Evolutionary conservation across 2,329 filamentous ascomycete genomes (phyloP).

Genomic region (Nigrograna mackinnonii): DNA sequence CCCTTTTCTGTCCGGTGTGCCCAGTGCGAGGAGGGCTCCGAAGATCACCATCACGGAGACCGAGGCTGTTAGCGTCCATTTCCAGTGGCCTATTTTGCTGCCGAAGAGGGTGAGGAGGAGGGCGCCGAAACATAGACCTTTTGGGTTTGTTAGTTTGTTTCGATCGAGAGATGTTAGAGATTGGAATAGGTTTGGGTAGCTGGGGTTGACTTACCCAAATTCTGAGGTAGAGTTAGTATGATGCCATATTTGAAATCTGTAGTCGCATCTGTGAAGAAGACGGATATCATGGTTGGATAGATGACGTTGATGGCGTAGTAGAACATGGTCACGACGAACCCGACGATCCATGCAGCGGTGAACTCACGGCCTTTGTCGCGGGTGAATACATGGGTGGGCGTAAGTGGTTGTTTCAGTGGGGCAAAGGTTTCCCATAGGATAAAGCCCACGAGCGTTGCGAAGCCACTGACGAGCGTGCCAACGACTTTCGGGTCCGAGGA

Average conservation of each 20-base stretch:
- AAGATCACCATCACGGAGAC: constrained; percentile 54
- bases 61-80: constrained; percentile 50
- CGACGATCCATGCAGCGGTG: constrained; percentile 50
- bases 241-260: constrained; percentile 39
- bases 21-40: constrained; percentile 49
- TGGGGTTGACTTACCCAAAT: constrained; percentile 39
- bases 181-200: too few species aligned
- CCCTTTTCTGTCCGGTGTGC: constrained; percentile 48
- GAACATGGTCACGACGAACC: constrained; percentile 56
- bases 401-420: constrained; percentile 36
- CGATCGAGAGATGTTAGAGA: background rate
- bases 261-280: constrained; percentile 45
- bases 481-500: constrained; percentile 31
- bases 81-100: constrained; percentile 48
- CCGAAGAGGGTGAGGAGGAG: constrained; percentile 48
- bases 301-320: constrained; percentile 54
- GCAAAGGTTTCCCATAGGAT: constrained; percentile 35
- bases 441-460: constrained; percentile 31
- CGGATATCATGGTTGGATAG: constrained; percentile 53
- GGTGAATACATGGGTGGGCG: constrained; percentile 51
- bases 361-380: constrained; percentile 50
- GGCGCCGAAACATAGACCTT: constrained; percentile 44
- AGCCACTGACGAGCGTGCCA: constrained; percentile 34
- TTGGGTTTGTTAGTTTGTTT: too few species aligned
- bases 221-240: constrained; percentile 48